phyloP scores from a whole-genome alignment of 139 green algal species.

The Chlorella sp. region DNA sequence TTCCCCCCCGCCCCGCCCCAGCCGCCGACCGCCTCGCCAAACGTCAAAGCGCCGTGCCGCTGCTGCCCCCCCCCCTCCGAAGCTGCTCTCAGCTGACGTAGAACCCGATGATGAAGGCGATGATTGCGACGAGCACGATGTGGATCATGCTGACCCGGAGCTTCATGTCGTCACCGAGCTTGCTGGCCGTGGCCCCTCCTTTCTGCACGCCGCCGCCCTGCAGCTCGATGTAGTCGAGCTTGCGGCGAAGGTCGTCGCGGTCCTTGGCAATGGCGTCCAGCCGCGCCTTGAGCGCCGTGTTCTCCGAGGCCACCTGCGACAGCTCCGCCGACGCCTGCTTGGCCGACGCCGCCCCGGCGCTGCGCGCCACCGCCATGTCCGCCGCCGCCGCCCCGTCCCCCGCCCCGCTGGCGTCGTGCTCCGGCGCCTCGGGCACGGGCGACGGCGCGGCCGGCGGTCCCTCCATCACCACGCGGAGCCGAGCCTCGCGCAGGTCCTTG shows the following conservation, averaged over 20 bases:
- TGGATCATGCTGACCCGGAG: constrained; percentile 7
- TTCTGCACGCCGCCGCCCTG: background rate
- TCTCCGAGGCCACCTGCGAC: background rate
- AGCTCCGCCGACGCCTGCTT: too few relatives aligned
- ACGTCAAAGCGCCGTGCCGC: too few relatives aligned
- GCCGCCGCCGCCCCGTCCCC: background rate
- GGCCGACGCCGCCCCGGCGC: too few relatives aligned
- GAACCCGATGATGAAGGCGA: constrained; percentile 34
- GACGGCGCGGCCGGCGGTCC: constrained; percentile 45
- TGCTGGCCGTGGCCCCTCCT: background rate
- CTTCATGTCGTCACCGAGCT: background rate
- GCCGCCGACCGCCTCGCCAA: too few relatives aligned
- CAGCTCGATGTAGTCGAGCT: constrained; percentile 17
- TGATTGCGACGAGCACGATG: constrained; percentile 24
- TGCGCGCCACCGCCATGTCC: background rate
- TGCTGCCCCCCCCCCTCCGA: too few relatives aligned
- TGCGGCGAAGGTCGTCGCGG: constrained; percentile 24
- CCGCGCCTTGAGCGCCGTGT: background rate
- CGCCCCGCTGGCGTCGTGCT: constrained; percentile 12
- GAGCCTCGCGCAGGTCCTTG: constrained; percentile 30
- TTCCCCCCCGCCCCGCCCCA: too few relatives aligned
- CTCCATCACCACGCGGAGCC: constrained; percentile 44
- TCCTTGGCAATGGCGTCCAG: constrained; percentile 10
- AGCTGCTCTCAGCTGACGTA: too few relatives aligned
- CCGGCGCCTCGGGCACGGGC: constrained; percentile 38